Evolutionary conservation across 352 stramenopile species (phyloP).

Genomic region (Globisporangium polare): DNA sequence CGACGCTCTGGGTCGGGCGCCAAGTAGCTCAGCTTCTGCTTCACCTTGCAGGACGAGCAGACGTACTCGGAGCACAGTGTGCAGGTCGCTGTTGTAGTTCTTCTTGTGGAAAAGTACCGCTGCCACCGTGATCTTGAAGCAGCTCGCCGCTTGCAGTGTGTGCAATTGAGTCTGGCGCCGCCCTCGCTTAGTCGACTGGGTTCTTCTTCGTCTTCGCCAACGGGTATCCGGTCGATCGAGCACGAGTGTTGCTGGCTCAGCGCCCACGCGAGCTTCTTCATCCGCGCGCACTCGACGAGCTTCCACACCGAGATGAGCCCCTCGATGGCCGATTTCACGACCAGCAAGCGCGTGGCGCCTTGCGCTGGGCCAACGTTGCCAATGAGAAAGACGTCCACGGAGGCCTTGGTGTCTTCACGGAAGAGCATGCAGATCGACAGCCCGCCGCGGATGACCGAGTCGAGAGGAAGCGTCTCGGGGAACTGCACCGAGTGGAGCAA

Average conservation of each 20-base stretch:
- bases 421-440: background rate
- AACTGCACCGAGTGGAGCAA: conserved; percentile 69
- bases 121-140: too few relatives aligned
- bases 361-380: too few relatives aligned
- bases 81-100: too few relatives aligned
- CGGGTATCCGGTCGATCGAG: background rate
- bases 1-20: background rate
- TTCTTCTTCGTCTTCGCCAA: too few relatives aligned
- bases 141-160: too few relatives aligned
- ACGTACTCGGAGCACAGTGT: background rate
- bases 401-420: background rate
- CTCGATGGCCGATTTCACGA: background rate
- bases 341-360: background rate
- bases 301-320: background rate
- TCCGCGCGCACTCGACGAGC: conserved; percentile 1
- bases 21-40: background rate
- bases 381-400: background rate
- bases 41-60: conserved; percentile 1
- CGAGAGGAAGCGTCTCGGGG: background rate
- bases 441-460: background rate
- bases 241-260: background rate
- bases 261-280: conserved; percentile 2
- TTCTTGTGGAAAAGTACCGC: too few relatives aligned
- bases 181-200: too few relatives aligned
- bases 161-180: too few relatives aligned